Evolutionary conservation across 306 rosid species (phyloP).

Genomic region (Citrullus mucosospermus): DNA sequence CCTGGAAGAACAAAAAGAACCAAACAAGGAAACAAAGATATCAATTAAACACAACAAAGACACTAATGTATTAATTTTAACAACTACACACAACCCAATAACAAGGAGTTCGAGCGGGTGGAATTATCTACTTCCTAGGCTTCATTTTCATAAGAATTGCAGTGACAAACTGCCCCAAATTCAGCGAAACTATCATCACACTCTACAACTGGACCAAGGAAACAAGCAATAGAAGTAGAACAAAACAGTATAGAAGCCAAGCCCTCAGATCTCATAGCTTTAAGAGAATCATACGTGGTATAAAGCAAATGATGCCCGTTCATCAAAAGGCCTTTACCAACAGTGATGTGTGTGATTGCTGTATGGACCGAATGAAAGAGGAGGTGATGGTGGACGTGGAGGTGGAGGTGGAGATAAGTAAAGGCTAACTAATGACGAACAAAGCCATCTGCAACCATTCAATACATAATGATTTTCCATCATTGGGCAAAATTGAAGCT

Average conservation of each 20-base stretch:
- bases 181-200: no score
- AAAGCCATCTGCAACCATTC: neutral
- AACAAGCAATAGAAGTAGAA: neutral
- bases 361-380: neutral
- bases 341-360: neutral
- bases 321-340: neutral
- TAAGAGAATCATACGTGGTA: neutral
- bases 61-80: no score
- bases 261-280: slow-evolving; percentile 10
- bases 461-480: neutral
- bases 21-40: no score
- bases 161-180: no score
- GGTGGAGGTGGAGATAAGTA: neutral
- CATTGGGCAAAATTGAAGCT: neutral
- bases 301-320: neutral
- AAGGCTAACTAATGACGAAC: neutral
- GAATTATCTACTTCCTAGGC: no score
- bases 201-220: no score
- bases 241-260: neutral
- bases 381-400: neutral
- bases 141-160: no score
- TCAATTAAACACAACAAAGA: no score
- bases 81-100: no score
- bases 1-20: no score
- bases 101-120: no score